These are phyloP conservation scores for Trypanosoma melophagium DNA, from an alignment of 208 protist species.

Conservation along the genomic window DNA sequence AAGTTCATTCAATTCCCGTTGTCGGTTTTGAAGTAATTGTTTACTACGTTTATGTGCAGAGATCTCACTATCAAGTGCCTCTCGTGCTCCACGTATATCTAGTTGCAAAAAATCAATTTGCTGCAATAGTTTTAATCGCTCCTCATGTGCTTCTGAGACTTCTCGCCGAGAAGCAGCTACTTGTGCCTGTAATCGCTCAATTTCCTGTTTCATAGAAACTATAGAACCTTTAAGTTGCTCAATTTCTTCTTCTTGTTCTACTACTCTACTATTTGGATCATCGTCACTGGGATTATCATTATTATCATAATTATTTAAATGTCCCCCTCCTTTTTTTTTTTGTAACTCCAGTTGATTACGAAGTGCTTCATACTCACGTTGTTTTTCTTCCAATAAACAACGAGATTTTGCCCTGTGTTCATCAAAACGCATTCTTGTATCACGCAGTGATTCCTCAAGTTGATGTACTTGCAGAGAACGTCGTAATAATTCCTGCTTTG, in stretches of 20 bases:
- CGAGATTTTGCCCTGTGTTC: conserved; percentile 31
- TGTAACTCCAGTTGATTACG: conserved; percentile 15
- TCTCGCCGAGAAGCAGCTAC: conserved; percentile 10
- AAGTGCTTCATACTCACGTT: conserved; percentile 34
- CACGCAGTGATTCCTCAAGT: conserved; percentile 24
- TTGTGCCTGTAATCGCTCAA: conserved; percentile 10
- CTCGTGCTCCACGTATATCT: conserved; percentile 33
- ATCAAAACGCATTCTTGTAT: conserved; percentile 15
- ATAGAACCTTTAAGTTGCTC: conserved; percentile 20
- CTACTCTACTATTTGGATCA: background rate
- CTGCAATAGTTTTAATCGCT: background rate
- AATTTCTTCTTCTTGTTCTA: conserved; percentile 15
- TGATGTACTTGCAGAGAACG: conserved; percentile 19
- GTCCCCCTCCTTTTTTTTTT: background rate
- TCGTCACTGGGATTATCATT: background rate
- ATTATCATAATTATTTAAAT: background rate
- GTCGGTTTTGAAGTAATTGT: conserved; percentile 27
- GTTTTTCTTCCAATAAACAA: conserved; percentile 23
- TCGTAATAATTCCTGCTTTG: conserved; percentile 32
- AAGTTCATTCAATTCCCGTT: conserved; percentile 19
- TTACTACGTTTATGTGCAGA: conserved; percentile 48
- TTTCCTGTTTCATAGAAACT: background rate
- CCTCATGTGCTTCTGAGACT: conserved; percentile 1
- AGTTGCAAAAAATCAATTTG: conserved; percentile 21
- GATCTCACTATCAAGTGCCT: conserved; percentile 56